phyloP scores from a whole-genome alignment of 441 rosid species.

The Lepidium campestre region DNA sequence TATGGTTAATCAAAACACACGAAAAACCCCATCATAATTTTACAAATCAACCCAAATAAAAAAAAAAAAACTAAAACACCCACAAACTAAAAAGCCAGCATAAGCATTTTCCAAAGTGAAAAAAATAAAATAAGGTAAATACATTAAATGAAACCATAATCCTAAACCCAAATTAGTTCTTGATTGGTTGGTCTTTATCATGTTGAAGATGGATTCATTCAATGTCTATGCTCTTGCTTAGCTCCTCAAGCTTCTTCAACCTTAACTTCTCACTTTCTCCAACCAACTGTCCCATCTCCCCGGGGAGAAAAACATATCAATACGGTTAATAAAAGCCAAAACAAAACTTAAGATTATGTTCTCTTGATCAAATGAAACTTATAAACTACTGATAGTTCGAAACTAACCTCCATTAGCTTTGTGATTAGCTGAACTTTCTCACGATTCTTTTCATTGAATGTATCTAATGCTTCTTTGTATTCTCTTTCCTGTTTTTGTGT shows the following conservation, averaged over 20 bases:
- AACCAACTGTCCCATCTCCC: constrained; percentile 71
- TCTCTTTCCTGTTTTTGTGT: constrained; percentile 70
- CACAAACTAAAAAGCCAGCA: constrained; percentile 10
- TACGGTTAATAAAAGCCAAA: not conserved
- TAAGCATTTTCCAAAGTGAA: not conserved
- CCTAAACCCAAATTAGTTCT: constrained; percentile 23
- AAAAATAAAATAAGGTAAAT: not conserved
- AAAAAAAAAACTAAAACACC: constrained; percentile 6
- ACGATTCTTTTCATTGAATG: constrained; percentile 87
- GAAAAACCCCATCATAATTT: constrained; percentile 12
- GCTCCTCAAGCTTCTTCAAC: constrained; percentile 98
- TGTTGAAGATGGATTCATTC: constrained; percentile 9
- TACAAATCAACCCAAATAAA: constrained; percentile 17
- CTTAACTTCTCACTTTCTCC: constrained; percentile 87
- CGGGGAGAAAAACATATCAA: constrained; percentile 20
- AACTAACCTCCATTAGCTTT: constrained; percentile 89
- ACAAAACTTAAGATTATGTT: not conserved
- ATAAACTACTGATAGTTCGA: not conserved
- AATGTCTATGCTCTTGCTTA: constrained; percentile 70
- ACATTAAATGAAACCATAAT: constrained; percentile 9
- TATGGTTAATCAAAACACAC: constrained; percentile 16
- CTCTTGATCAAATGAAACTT: not conserved
- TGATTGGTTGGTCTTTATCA: constrained; percentile 5
- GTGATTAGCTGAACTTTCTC: constrained; percentile 88
- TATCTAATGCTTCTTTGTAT: constrained; percentile 86